phyloP scores from a whole-genome alignment of 2,329 filamentous ascomycete species.

The Gaeumannomyces sp. region DNA sequence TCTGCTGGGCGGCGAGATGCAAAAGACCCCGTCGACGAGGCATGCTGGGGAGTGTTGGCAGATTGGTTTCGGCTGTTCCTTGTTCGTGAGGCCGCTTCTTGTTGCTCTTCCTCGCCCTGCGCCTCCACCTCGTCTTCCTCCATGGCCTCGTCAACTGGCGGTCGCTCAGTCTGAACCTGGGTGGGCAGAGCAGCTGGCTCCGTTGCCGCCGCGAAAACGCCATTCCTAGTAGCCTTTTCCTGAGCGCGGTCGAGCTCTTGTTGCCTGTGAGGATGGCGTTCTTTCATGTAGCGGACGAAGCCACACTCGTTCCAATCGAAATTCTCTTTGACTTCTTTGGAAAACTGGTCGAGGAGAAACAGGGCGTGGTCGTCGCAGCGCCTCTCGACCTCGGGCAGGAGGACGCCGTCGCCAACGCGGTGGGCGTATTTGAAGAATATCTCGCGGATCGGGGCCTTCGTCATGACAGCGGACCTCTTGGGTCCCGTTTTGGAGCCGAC shows the following conservation, averaged over 20 bases:
- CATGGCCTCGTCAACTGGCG: neutral
- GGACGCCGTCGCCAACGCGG: constrained; percentile 45
- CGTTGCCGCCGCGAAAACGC: neutral
- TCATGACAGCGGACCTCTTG: constrained; percentile 21
- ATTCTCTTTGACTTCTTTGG: constrained; percentile 27
- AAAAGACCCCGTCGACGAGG: neutral
- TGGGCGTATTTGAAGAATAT: constrained; percentile 43
- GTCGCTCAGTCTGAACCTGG: neutral
- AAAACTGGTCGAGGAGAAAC: constrained; percentile 48
- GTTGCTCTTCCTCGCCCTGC: neutral
- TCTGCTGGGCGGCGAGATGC: neutral
- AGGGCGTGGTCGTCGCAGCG: constrained; percentile 42
- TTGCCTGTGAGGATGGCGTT: constrained; percentile 27
- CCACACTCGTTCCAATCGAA: constrained; percentile 38
- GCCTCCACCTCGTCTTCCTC: neutral
- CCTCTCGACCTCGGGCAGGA: constrained; percentile 41
- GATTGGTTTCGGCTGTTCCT: neutral
- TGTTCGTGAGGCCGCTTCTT: neutral
- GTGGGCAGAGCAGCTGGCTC: neutral
- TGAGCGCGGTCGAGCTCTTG: constrained; percentile 11
- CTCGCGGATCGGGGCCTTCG: constrained; percentile 20
- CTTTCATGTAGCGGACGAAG: constrained; percentile 43
- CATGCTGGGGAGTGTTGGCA: neutral
- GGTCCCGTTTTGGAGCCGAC: constrained; percentile 27
- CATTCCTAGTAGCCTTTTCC: constrained; percentile 3